Percentiles rank a stretch among this genome's conserved stretches.
Evolutionary conservation across 192 early-diverging fungal genomes (phyloP).

Genomic region (Gaertneriomyces sp.): DNA sequence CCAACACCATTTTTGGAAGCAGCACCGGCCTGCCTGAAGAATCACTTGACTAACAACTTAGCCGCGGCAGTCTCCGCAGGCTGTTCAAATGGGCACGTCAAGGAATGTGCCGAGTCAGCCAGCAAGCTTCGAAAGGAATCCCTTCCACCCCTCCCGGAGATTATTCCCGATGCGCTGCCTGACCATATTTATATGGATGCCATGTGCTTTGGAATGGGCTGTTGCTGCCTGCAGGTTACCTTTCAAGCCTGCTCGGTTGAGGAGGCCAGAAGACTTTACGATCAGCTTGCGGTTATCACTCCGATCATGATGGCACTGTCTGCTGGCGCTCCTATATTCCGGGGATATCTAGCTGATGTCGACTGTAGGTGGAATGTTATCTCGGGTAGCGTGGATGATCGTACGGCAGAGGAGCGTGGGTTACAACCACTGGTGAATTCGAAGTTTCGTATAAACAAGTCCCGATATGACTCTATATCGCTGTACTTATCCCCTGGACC

Average conservation of each 20-base stretch:
- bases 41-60: conserved; percentile 11
- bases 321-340: conserved; percentile 87
- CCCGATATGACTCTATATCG: conserved; percentile 93
- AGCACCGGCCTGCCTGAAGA: conserved; percentile 66
- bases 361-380: conserved; percentile 99
- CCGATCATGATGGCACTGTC: conserved; percentile 94
- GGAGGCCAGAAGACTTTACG: conserved; percentile 88
- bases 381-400: conserved; percentile 85
- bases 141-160: conserved; percentile 30
- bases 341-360: conserved; percentile 91
- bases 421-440: conserved; percentile 66
- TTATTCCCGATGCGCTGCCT: conserved; percentile 65
- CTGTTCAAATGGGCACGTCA: conserved; percentile 62
- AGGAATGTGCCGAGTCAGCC: conserved; percentile 47
- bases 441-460: conserved; percentile 85
- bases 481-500: conserved; percentile 72
- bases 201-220: conserved; percentile 99
- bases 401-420: conserved; percentile 88
- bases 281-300: conserved; percentile 86
- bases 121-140: neutral
- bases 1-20: conserved; percentile 77
- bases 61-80: conserved; percentile 21
- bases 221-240: conserved; percentile 96
- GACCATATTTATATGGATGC: conserved; percentile 98
- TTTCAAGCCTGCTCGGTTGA: conserved; percentile 93